These are phyloP conservation scores for Stephania cephalantha DNA, from an alignment of 164 flowering plant genomes.

Conservation along the genomic window DNA sequence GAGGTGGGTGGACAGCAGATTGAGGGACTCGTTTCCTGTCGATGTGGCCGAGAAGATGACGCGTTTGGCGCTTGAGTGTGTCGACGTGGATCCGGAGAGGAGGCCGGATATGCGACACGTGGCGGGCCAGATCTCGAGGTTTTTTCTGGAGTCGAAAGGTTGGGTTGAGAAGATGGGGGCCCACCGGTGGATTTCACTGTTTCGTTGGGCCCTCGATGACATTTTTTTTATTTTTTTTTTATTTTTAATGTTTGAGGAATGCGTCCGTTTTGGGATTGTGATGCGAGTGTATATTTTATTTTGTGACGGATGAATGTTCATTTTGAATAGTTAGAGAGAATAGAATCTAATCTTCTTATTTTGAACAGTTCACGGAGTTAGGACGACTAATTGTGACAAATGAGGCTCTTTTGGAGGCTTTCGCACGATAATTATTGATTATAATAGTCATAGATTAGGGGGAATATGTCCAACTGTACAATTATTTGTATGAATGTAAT, in stretches of 20 bases:
- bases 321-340: neutral
- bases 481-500: no score
- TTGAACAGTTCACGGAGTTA: no score
- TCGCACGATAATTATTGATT: no score
- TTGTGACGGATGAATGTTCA: neutral
- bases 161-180: constrained; percentile 47
- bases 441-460: no score
- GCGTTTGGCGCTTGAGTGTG: constrained; percentile 56
- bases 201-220: constrained; percentile 50
- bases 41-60: constrained; percentile 64
- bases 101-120: constrained; percentile 69
- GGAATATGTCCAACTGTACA: no score
- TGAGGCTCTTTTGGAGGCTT: no score
- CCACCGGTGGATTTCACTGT: constrained; percentile 39
- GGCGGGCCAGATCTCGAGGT: constrained; percentile 44
- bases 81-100: constrained; percentile 43
- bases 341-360: neutral
- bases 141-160: constrained; percentile 44
- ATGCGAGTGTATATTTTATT: neutral
- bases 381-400: no score
- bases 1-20: constrained; percentile 59
- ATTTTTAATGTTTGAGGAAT: neutral
- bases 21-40: constrained; percentile 75
- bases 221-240: neutral
- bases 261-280: neutral